Base-by-base conservation (phyloP, 192 early-diverging fungal species). In the Backusella tarrabulga region DNA sequence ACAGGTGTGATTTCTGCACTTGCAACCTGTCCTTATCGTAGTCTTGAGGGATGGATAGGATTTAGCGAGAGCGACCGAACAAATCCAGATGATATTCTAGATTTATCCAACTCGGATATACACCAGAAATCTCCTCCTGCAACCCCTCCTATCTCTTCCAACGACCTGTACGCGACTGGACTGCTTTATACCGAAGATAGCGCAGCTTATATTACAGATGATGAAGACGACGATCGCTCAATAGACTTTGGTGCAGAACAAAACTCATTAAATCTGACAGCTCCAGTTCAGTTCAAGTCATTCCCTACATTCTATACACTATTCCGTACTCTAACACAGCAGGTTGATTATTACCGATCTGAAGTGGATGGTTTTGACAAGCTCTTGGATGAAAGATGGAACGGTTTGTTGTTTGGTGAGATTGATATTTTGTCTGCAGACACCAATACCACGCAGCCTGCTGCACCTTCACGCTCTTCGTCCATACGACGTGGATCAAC, bases 1-100 rank as follows among this genome's bases (percentile, higher is more conserved):
- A 98, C 97, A 0, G 95, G 95, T 29, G 93, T 97, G 32, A 82
- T 98, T 34, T 89, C 93, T 4, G 91, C 94, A 12, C 84, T 98
- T 67, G 91, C 92, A 3, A 84, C 93, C 3, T 95, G 93, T 71
- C 92, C 91, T 0, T 88, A 90, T 72, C 84, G 92, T 7, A 91
- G 90, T 44, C 82, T 95, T 34, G 93, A 93, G 84, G 93, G 93
- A 56, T 94, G 82, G 92, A 84, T 82, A 71, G 83, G 87, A 81
- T 90, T 88, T 68, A 81, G 83, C 73, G 84, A 83, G 17, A 71
- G 76, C 0, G 89, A 90, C 79, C 75, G 80, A 29, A 83, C 80
- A 68, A 79, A 72, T 29, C 73, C 67, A 15, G 82, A 85, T 35
- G 84, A 81, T 71, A 79, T 83, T n/a, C 72, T 83, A 2, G 46